phyloP scores from a whole-genome alignment of 2,329 filamentous ascomycete species.

The Colletotrichum lupini region DNA sequence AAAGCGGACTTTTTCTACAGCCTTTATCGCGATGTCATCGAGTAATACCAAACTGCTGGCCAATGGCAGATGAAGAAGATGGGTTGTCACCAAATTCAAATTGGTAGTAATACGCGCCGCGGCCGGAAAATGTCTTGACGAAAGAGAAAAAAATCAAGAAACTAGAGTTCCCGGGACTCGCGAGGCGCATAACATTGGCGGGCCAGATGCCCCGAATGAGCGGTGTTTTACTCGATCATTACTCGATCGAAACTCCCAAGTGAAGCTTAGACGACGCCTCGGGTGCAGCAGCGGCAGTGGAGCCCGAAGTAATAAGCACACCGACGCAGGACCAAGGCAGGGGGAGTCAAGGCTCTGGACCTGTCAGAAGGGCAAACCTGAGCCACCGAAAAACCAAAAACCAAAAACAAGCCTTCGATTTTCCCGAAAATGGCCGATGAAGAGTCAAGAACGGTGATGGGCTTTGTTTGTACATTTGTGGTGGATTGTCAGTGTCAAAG shows the following conservation, averaged over 20 bases:
- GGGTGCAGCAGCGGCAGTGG: not conserved
- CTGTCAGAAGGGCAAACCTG: not conserved
- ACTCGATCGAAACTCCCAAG: conserved; percentile 56
- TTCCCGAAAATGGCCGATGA: conserved; percentile 26
- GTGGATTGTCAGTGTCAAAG: not conserved
- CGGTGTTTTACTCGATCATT: conserved; percentile 54
- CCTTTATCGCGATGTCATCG: conserved; percentile 19
- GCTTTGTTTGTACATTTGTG: not conserved
- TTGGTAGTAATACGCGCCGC: not conserved
- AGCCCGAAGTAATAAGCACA: conserved; percentile 1
- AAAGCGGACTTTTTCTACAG: not conserved
- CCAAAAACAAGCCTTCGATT: not conserved
- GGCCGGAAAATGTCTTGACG: not conserved
- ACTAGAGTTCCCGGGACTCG: not conserved
- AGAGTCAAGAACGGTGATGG: not conserved
- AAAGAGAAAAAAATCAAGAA: not conserved
- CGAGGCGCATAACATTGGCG: conserved; percentile 6
- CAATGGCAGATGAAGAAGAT: not conserved
- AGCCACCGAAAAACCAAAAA: too few relatives aligned
- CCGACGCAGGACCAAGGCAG: not conserved
- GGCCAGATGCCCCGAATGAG: conserved; percentile 6
- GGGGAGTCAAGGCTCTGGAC: not conserved
- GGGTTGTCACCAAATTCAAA: not conserved
- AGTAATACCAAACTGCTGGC: conserved; percentile 12
- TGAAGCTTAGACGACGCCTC: conserved; percentile 19